These are phyloP conservation scores for Aspergillus cavernicola DNA, from an alignment of 495 filamentous ascomycete genomes.

Conservation along the genomic window DNA sequence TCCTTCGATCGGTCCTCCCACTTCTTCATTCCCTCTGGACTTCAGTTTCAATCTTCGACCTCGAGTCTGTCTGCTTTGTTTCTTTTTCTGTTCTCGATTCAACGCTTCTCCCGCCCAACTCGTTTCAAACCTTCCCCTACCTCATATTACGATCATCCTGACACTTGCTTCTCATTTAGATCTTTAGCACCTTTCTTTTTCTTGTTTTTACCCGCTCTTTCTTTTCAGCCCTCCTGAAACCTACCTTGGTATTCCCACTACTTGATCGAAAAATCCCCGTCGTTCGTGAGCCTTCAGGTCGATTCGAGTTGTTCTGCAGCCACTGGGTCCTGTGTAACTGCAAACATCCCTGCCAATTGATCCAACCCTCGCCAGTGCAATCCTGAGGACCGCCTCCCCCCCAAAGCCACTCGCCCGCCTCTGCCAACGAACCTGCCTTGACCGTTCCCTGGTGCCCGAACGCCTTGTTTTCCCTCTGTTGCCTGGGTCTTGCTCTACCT, in stretches of 20 bases:
- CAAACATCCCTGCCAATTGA: constrained; percentile 42
- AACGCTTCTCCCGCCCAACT: background rate
- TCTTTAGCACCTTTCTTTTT: constrained; percentile 8
- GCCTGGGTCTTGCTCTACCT: constrained; percentile 20
- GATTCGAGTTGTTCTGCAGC: constrained; percentile 22
- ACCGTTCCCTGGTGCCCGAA: constrained; percentile 41
- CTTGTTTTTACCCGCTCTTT: constrained; percentile 5
- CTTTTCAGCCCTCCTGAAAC: constrained; percentile 5
- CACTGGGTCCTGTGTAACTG: constrained; percentile 28
- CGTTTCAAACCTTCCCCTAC: constrained; percentile 10
- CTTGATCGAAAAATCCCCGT: constrained; percentile 15
- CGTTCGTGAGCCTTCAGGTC: constrained; percentile 15
- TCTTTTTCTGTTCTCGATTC: background rate
- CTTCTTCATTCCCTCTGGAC: background rate
- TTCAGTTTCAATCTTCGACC: background rate
- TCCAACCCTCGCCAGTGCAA: constrained; percentile 28
- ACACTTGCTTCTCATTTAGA: constrained; percentile 12
- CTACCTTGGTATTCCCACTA: constrained; percentile 3
- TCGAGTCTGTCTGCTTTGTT: background rate
- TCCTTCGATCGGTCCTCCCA: background rate
- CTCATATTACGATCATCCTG: constrained; percentile 15
- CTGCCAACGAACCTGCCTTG: constrained; percentile 30
- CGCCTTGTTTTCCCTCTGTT: constrained; percentile 34
- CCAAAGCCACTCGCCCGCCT: constrained; percentile 29
- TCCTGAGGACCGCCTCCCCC: constrained; percentile 24